phyloP scores from a whole-genome alignment of 148 eudicot genomes.

The Amaranthus hypochondriacus region DNA sequence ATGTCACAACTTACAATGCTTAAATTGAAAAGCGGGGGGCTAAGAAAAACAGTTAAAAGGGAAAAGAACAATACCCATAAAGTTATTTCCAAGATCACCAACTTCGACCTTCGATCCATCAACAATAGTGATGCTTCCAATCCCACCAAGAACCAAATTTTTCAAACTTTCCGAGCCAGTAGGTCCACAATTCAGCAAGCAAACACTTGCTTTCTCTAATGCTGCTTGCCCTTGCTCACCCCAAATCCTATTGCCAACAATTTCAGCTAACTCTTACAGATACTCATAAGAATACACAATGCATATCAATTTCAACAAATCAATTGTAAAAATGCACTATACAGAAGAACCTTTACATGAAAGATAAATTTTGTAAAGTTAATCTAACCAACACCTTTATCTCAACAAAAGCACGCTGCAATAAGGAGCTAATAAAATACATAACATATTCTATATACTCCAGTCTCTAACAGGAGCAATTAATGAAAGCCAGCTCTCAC shows the following conservation, averaged over 20 bases:
- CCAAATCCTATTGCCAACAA: constrained; percentile 69
- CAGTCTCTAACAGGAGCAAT: too few species aligned
- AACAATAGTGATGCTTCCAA: constrained; percentile 81
- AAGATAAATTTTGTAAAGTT: not conserved
- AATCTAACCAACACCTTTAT: not conserved
- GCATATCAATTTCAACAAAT: not conserved
- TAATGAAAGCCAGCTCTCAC: too few species aligned
- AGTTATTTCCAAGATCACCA: constrained; percentile 95
- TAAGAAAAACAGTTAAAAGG: constrained; percentile 1
- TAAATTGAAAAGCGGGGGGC: not conserved
- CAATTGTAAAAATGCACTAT: not conserved
- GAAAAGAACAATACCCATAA: constrained; percentile 55
- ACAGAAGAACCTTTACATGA: not conserved
- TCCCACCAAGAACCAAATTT: constrained; percentile 92
- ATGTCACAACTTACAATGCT: not conserved
- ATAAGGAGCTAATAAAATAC: not conserved
- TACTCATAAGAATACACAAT: not conserved
- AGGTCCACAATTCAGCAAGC: constrained; percentile 93
- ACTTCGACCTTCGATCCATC: constrained; percentile 87
- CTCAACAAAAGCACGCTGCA: not conserved
- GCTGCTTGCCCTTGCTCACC: constrained; percentile 99
- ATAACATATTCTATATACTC: too few species aligned
- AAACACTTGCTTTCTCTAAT: constrained; percentile 83
- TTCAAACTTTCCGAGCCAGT: constrained; percentile 92
- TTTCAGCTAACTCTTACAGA: not conserved